These are phyloP conservation scores for Hypoxylon intermedium DNA, from an alignment of 495 filamentous ascomycete genomes.

Conservation along the genomic window DNA sequence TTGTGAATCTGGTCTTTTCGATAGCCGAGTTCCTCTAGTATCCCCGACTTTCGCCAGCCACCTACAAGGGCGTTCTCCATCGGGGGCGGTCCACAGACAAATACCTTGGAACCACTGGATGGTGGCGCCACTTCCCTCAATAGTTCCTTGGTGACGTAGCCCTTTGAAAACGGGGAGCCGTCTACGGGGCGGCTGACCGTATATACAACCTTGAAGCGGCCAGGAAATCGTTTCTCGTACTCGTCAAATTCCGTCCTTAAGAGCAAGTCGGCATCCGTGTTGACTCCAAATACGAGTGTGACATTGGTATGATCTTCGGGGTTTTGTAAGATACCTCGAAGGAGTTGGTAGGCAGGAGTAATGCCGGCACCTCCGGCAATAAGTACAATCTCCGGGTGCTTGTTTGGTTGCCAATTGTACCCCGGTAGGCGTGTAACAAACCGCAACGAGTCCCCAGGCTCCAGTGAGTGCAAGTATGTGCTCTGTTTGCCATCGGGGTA, in stretches of 20 bases:
- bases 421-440: conserved; percentile 60
- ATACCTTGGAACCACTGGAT: conserved; percentile 61
- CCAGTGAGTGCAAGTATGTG: conserved; percentile 65
- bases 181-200: conserved; percentile 60
- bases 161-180: conserved; percentile 55
- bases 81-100: conserved; percentile 69
- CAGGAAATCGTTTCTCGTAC: conserved; percentile 61
- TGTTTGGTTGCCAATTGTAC: conserved; percentile 63
- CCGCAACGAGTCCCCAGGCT: conserved; percentile 64
- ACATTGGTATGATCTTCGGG: conserved; percentile 68
- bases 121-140: conserved; percentile 56
- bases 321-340: conserved; percentile 66
- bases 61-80: conserved; percentile 67
- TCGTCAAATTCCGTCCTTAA: conserved; percentile 61
- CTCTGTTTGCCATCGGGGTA: conserved; percentile 70
- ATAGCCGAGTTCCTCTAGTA: conserved; percentile 61
- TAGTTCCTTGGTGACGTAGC: conserved; percentile 63
- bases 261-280: conserved; percentile 68
- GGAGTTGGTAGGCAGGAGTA: conserved; percentile 68
- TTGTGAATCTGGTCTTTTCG: conserved; percentile 60
- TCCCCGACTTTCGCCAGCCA: conserved; percentile 45
- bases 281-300: conserved; percentile 70
- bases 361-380: conserved; percentile 71
- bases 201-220: conserved; percentile 65
- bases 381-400: conserved; percentile 61